Conservation (phyloP, 305 asterid genomes). For the Andrographis paniculata region DNA sequence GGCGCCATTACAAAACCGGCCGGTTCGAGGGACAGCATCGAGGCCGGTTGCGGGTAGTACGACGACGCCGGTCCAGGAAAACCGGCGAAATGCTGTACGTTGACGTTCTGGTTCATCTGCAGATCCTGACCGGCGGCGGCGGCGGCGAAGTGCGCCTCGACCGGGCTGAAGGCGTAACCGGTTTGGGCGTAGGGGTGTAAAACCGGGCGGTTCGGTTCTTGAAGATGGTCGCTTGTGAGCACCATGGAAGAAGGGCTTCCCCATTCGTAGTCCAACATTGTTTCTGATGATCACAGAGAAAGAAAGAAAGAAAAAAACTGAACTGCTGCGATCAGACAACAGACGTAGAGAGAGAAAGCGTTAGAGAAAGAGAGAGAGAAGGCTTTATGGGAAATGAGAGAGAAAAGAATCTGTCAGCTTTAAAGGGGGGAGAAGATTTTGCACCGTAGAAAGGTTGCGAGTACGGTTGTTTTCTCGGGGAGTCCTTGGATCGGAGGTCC, state of each 20-base stretch:
- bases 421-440: background rate
- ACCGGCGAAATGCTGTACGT: no score
- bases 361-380: background rate
- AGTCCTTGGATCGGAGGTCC: no score
- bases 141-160: constrained; percentile 25
- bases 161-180: constrained; percentile 24
- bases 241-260: constrained; percentile 58
- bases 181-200: constrained; percentile 39
- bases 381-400: background rate
- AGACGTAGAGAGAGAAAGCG: background rate
- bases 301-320: background rate
- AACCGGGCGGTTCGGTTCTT: constrained; percentile 45
- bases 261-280: constrained; percentile 87
- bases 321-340: background rate
- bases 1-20: constrained; percentile 56
- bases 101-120: constrained; percentile 4
- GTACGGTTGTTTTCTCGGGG: no score
- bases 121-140: constrained; percentile 18
- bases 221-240: constrained; percentile 47
- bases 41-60: no score
- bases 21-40: constrained; percentile 52
- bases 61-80: no score
- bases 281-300: background rate
- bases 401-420: constrained; percentile 1
- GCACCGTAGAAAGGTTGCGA: background rate